Percentiles rank a stretch among this genome's conserved stretches.
These are phyloP conservation scores for Sclerotinia minor DNA, from an alignment of 2,329 filamentous ascomycete genomes.

Conservation along the genomic window DNA sequence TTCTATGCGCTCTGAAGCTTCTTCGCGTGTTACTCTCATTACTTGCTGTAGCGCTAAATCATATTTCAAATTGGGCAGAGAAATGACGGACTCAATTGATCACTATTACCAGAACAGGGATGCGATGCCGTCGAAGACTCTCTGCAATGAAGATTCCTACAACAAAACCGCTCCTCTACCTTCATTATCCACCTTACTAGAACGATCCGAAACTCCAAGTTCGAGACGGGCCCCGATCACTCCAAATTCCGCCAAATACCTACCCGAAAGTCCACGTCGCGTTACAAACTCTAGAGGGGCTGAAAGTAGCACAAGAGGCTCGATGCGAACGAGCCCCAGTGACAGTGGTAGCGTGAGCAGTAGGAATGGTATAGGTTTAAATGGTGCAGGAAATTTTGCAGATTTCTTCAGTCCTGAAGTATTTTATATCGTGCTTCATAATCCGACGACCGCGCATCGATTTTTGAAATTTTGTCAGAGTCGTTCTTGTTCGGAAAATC, in stretches of 20 bases:
- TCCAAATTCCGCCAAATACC: slow-evolving; percentile 6
- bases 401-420: slow-evolving; percentile 53
- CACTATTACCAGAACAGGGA: not conserved
- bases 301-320: slow-evolving; percentile 12
- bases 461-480: slow-evolving; percentile 53
- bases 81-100: slow-evolving; percentile 13
- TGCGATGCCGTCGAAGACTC: not conserved
- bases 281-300: slow-evolving; percentile 5
- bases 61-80: not conserved
- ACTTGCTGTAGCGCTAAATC: not conserved
- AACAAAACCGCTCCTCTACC: slow-evolving; percentile 9
- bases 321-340: not conserved
- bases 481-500: slow-evolving; percentile 49
- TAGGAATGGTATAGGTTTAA: slow-evolving; percentile 13
- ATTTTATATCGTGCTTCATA: slow-evolving; percentile 52
- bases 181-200: not conserved
- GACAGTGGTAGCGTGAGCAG: slow-evolving; percentile 14
- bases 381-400: slow-evolving; percentile 36
- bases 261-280: not conserved
- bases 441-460: slow-evolving; percentile 49
- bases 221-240: not conserved
- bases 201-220: not conserved
- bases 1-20: not conserved
- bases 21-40: not conserved
- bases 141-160: not conserved